Evolutionary conservation across 2,329 filamentous ascomycete genomes (phyloP).

Genomic region (Alternaria viburni): DNA sequence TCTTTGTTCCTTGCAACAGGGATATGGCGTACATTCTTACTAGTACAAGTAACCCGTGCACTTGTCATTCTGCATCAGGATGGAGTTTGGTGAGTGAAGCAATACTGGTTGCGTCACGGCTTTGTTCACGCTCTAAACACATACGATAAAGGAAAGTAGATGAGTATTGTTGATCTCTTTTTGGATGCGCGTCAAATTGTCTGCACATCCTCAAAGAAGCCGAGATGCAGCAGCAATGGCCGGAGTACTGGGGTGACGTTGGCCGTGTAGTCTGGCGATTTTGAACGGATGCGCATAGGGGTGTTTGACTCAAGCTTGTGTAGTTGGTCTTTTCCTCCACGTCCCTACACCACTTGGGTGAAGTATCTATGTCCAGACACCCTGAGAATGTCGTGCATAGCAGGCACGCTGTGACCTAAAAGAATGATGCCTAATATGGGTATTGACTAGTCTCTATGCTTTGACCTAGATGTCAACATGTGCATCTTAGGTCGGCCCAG

Average conservation of each 20-base stretch:
- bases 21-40: too few relatives aligned
- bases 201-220: not conserved
- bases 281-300: not conserved
- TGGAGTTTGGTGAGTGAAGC: too few relatives aligned
- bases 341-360: not conserved
- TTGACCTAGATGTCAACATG: not conserved
- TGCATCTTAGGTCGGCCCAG: not conserved
- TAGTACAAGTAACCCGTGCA: too few relatives aligned
- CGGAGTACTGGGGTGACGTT: not conserved
- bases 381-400: not conserved
- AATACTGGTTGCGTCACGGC: too few relatives aligned
- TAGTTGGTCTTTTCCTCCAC: not conserved
- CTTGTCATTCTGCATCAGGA: too few relatives aligned
- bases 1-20: too few relatives aligned
- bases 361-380: not conserved
- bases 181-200: not conserved
- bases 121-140: not conserved
- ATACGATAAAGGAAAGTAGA: not conserved
- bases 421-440: not conserved
- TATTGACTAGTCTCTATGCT: not conserved
- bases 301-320: not conserved
- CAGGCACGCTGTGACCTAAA: not conserved
- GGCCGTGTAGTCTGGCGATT: not conserved
- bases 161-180: not conserved
- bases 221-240: not conserved